Percentiles rank a stretch among this genome's conserved stretches.
These are phyloP conservation scores for Rubus parviflorus DNA, from an alignment of 306 rosid genomes.

Conservation along the genomic window DNA sequence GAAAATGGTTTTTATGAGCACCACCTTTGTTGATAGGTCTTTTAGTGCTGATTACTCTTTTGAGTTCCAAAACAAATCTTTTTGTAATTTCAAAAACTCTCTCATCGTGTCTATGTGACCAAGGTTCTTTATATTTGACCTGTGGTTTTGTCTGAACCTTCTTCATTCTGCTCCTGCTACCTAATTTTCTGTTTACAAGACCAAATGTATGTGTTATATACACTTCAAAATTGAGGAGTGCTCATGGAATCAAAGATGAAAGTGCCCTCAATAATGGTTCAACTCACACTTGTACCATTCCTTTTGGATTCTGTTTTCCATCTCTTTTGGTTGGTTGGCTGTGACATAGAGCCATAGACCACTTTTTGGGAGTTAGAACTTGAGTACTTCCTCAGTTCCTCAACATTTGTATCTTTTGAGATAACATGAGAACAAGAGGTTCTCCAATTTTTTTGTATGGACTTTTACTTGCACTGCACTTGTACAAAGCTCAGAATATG, in stretches of 20 bases:
- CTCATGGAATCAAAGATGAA: not conserved
- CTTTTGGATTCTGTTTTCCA: not conserved
- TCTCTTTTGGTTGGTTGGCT: not conserved
- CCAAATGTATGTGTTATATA: not conserved
- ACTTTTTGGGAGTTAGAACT: not conserved
- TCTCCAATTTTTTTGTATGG: not conserved
- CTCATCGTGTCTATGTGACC: not conserved
- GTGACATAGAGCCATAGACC: not conserved
- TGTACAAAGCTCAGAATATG: not conserved
- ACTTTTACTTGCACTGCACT: not conserved
- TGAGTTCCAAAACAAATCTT: not conserved
- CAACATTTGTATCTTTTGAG: too few relatives aligned
- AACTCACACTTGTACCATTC: not conserved
- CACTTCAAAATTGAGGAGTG: not conserved
- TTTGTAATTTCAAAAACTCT: not conserved
- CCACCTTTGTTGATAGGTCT: not conserved
- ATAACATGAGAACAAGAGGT: not conserved
- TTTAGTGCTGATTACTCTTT: not conserved
- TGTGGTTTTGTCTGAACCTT: not conserved
- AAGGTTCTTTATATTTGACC: not conserved
- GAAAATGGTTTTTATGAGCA: not conserved
- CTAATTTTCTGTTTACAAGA: not conserved
- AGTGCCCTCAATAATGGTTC: not conserved
- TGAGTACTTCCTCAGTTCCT: not conserved
- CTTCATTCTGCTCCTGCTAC: not conserved